phyloP scores from a whole-genome alignment of 2,329 filamentous ascomycete species.

The Penicillium sp. region DNA sequence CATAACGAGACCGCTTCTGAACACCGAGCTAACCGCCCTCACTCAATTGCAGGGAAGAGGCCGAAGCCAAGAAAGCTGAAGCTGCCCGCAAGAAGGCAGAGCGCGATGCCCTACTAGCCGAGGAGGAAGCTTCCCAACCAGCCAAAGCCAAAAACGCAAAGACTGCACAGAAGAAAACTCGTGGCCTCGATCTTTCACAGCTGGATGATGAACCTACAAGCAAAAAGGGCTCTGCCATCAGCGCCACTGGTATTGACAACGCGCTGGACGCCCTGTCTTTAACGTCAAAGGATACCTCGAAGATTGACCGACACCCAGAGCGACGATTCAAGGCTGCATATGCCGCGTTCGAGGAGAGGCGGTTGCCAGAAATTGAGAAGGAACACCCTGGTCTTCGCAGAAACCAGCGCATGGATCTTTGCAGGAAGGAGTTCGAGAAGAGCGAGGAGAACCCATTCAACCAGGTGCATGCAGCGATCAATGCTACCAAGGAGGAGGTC shows the following conservation, averaged over 20 bases:
- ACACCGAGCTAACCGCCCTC: not conserved
- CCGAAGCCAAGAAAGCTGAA: constrained; percentile 78
- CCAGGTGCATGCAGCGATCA: constrained; percentile 70
- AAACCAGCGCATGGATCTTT: constrained; percentile 78
- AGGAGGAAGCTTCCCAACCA: constrained; percentile 70
- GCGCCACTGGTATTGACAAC: constrained; percentile 86
- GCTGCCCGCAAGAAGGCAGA: constrained; percentile 87
- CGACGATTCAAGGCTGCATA: constrained; percentile 82
- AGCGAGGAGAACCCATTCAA: constrained; percentile 94
- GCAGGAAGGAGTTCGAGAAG: constrained; percentile 91
- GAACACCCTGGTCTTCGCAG: constrained; percentile 76
- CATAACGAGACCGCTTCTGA: not conserved
- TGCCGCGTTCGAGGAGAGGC: constrained; percentile 72
- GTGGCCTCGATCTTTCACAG: constrained; percentile 70
- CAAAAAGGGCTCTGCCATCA: constrained; percentile 58
- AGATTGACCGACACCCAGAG: constrained; percentile 87
- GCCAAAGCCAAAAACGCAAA: constrained; percentile 60
- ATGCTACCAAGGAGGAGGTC: constrained; percentile 75
- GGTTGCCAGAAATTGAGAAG: constrained; percentile 78
- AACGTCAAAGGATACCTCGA: constrained; percentile 55
- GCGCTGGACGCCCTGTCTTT: constrained; percentile 81
- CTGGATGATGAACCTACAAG: constrained; percentile 59
- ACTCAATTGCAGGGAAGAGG: constrained; percentile 64
- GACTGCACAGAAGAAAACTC: constrained; percentile 52
- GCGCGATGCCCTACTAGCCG: constrained; percentile 73